Evolutionary conservation across 176 grass and related monocot species (phyloP).

Genomic region (Bothriochloa decipiens): DNA sequence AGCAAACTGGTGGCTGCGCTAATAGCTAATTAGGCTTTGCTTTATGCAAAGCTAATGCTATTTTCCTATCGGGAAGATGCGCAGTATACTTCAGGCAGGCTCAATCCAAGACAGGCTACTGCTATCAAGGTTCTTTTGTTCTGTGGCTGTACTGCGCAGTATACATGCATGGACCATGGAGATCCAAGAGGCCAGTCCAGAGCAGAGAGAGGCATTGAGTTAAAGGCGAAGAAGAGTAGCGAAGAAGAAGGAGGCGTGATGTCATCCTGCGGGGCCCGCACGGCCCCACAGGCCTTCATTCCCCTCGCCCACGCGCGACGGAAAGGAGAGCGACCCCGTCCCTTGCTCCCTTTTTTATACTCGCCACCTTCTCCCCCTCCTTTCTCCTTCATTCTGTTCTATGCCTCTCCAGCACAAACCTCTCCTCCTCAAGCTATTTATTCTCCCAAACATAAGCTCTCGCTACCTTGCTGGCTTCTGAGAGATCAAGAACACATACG

Average conservation of each 20-base stretch:
- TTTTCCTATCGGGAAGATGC: conserved; percentile 12
- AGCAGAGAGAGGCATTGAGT: not conserved
- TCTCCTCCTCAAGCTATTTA: conserved; percentile 40
- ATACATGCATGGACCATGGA: conserved; percentile 30
- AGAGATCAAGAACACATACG: conserved; percentile 19
- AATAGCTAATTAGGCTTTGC: not conserved
- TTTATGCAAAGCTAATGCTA: not conserved
- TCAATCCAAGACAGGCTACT: conserved; percentile 15
- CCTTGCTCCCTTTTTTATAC: conserved; percentile 60
- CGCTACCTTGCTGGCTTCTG: not conserved
- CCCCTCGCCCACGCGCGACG: conserved; percentile 64
- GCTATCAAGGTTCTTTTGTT: conserved; percentile 38
- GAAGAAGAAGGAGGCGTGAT: conserved; percentile 41
- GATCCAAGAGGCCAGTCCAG: conserved; percentile 27
- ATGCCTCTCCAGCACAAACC: conserved; percentile 14
- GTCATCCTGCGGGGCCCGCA: conserved; percentile 25
- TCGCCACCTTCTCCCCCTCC: conserved; percentile 45
- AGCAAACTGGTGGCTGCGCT: conserved; percentile 21
- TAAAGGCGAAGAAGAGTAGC: not conserved
- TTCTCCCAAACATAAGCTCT: conserved; percentile 24
- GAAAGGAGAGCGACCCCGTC: conserved; percentile 46
- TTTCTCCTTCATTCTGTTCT: conserved; percentile 33
- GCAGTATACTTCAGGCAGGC: not conserved
- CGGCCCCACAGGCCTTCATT: conserved; percentile 45
- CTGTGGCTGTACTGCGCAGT: conserved; percentile 13